Base-by-base conservation (phyloP, 1,139 yeast species). In the Pneumocystis murina region DNA sequence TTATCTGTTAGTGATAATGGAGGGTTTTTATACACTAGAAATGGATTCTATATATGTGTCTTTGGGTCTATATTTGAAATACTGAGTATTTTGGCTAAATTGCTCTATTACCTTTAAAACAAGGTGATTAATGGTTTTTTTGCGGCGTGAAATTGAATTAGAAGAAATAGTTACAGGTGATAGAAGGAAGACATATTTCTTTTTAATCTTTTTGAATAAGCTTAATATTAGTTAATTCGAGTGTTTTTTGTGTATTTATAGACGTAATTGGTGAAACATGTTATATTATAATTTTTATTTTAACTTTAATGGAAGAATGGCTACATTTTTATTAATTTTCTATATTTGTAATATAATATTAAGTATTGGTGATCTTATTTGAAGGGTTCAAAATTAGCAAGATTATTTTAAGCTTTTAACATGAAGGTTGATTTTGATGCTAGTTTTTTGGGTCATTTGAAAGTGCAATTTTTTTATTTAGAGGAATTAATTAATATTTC, bases 1-100 rank as follows among this genome's bases (percentile, higher is more conserved):
- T 75, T 91, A 57, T 97, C 97, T 0, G 83, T 91, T 14, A 85
- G 89, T 64, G 97, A 91, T 72, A 91, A 91, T 72, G 97, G 97
- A 33, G 97, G 97, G 0, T 96, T 0, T 89, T 97, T 0, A 86
- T 95, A 38, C 97, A 91, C 74, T 80, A 38, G 20, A 41, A 17
- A 41, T 5, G 10, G 20, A 41, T 17, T 41, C 1, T 41, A 6
- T 10, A 20, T n/a, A 12, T 17, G 17, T 17, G 7, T 41, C 17
- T 17, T 14, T 17, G 8, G 28, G 16, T 41, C 7, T 41, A 17
- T 24, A 2, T 20, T 24, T 41, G 28, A 41, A 41, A 41, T 17
- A 17, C 0, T 41, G 12, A 10, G 28, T 10, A 41, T 41, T 41
- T 41, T 33, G 8, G 8, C 2, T 41, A 24, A 17, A 41, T n/a